Base-by-base conservation (phyloP, 2,329 filamentous ascomycete species). In the Curvularia verruculosa region DNA sequence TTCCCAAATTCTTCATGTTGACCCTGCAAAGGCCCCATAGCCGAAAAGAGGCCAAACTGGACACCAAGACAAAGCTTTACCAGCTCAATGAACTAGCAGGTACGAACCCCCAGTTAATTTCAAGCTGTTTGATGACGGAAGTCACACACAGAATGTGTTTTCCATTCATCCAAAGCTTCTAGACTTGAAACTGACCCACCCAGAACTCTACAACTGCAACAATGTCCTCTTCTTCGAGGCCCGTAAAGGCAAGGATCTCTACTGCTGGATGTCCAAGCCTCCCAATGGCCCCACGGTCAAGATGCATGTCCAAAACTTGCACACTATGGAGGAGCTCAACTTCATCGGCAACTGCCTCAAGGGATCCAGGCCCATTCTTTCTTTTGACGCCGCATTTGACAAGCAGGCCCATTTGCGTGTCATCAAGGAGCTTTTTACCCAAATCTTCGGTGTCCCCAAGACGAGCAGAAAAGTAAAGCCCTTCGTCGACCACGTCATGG, bases 291-390 rank as follows among this genome's bases (percentile, higher is more conserved):
- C 89, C 28, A 89, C 87, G 1, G 80, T 89, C 61, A 89, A 89
- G 69, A 84, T 95, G 77, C 90, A 95, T 72, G 82, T 92, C 49
- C 91, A 95, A 75, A 93, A 92, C 71, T 74, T 97, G 72, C 93
- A 97, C 80, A 97, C 94, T 9, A 96, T 96, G 91, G 92, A 94
- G 72, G 95, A 99, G 77, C 83, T 99, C 34, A 91, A 96, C 73
- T 98, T 99, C 77, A 93, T 92, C 15, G 95, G 95, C 52, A 99
- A 99, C 82, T 97, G 93, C 58, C 82, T 98, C 60, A 97, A 96
- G 79, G 95, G 95, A 57, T 95, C 91, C 26, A 84, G 95, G 34
- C 94, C 95, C 1, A 83, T 99, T 37, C 87, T 99, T 54, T 95
- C 91, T 34, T 99, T 99, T 76, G 95, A 98, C 75, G 85, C 86